These are phyloP conservation scores for Thelonectria rubi DNA, from an alignment of 2,329 filamentous ascomycete species.

Conservation along the genomic window DNA sequence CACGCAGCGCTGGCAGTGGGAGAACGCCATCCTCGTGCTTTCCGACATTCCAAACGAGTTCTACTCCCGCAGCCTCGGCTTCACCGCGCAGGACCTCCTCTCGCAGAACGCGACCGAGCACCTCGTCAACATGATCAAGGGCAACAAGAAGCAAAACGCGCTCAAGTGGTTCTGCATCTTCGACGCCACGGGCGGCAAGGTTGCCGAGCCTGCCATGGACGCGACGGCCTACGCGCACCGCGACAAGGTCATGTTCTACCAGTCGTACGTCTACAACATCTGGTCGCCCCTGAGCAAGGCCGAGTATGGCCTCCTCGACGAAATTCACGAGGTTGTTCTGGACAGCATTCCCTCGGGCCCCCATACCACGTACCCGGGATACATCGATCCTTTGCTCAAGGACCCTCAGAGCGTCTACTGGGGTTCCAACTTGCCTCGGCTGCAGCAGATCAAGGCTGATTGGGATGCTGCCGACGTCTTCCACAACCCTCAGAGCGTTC, in stretches of 20 bases:
- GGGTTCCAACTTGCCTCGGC: constrained; percentile 1
- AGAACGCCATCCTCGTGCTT: background rate
- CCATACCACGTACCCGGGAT: background rate
- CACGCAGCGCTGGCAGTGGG: too few relatives aligned
- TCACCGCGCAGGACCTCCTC: background rate
- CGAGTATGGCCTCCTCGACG: background rate
- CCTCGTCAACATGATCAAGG: background rate
- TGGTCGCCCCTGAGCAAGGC: background rate
- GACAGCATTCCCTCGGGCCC: background rate
- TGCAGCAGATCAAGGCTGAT: background rate
- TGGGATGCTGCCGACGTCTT: background rate
- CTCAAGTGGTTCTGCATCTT: constrained; percentile 38
- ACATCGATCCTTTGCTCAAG: background rate
- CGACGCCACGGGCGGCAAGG: constrained; percentile 62
- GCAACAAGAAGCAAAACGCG: background rate
- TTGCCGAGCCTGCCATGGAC: constrained; percentile 58
- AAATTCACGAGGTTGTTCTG: background rate
- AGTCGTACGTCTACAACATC: constrained; percentile 55
- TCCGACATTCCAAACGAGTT: background rate
- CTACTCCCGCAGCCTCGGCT: constrained; percentile 5
- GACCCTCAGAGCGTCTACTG: constrained; percentile 4
- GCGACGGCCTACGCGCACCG: constrained; percentile 65
- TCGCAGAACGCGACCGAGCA: background rate
- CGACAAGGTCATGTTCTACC: constrained; percentile 65
- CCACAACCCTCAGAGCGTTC: constrained; percentile 4